Evolutionary conservation across 2,329 filamentous ascomycete genomes (phyloP), one percentile per base, ranked within the genome.

Genomic region (Fusarium miscanthi): DNA sequence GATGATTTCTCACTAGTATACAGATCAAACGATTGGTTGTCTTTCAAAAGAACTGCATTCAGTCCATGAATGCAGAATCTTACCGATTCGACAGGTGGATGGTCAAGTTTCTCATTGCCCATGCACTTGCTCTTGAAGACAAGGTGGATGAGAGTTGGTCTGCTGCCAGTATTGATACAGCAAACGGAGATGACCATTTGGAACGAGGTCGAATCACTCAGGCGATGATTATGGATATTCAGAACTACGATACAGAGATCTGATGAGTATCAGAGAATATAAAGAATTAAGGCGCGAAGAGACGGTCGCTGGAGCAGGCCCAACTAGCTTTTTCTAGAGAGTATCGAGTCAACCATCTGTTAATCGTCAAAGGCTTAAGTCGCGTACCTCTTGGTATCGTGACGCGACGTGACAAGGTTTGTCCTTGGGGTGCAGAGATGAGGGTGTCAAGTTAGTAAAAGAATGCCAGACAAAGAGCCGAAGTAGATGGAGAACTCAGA

Each of bases 71-170:
- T 12, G 67, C 62, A 19, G 77, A 79, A 30, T 79, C 80, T 3
- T 78, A 81, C 60, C 72, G 78, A 2, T 79, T 89, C 62, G 88
- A 90, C 70, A 79, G 78, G 52, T 86, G 87, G 59, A 84, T 88
- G 56, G 79, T 84, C 59, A 86, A 88, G 53, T 82, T 82, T 53
- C 70, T 82, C 2, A 74, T 81, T 17, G 77, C 81, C 38, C 80
- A 82, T 65, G 72, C 78, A 3, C 48, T 80, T 17, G 69, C 71
- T 12, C 66, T 81, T 6, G 79, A 80, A 31, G 77, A 78, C 8
- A 78, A 78, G 56, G 74, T 74, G 85, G 71, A 78, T 78, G 23
- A 79, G 4, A 10, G 30, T 2, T 67, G 65, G 63, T 25, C 48
- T 21, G 53, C 58, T 31, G 61, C 52, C 4, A 33, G 62, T 8